Conservation (phyloP, 2,329 filamentous ascomycete genomes). For the Delphinella strobiligena region DNA sequence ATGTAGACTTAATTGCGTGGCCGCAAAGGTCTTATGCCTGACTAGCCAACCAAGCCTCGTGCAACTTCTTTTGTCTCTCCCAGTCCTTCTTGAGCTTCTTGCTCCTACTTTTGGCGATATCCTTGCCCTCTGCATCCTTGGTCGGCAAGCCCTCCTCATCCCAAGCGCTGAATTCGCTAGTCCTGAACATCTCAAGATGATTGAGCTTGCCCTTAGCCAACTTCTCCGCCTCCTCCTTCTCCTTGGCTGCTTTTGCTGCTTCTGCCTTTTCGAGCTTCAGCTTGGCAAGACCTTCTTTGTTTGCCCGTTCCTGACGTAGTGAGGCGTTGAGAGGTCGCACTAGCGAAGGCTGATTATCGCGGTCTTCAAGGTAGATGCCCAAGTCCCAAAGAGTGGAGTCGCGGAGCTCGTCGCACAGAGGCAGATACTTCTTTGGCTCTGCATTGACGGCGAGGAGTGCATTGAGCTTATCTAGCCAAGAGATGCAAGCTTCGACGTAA, state of each 20-base stretch:
- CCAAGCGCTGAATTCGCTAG: constrained; percentile 59
- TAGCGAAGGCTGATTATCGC: constrained; percentile 55
- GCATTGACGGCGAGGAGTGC: constrained; percentile 35
- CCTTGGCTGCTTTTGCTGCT: constrained; percentile 35
- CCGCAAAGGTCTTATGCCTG: not conserved
- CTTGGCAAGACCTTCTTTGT: constrained; percentile 42
- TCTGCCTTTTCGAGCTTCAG: constrained; percentile 30
- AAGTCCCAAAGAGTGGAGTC: constrained; percentile 71
- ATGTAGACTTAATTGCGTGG: no score
- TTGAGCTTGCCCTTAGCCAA: constrained; percentile 45
- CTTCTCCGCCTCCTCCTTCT: constrained; percentile 35
- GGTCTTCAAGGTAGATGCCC: constrained; percentile 80
- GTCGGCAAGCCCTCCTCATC: constrained; percentile 72
- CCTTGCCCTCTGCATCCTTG: constrained; percentile 63
- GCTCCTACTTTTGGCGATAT: constrained; percentile 63
- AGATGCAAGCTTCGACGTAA: constrained; percentile 37
- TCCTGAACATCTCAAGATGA: constrained; percentile 47
- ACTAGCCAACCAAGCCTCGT: constrained; percentile 46
- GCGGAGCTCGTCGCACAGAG: constrained; percentile 67
- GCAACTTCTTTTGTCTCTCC: constrained; percentile 78
- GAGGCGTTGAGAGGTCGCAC: constrained; percentile 50
- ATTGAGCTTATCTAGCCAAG: constrained; percentile 50
- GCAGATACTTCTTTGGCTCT: constrained; percentile 59
- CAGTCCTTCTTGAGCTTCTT: constrained; percentile 86
- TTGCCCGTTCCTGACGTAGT: constrained; percentile 38